Evolutionary conservation across 331 rosid species (phyloP).

Genomic region (Malus hybrid): DNA sequence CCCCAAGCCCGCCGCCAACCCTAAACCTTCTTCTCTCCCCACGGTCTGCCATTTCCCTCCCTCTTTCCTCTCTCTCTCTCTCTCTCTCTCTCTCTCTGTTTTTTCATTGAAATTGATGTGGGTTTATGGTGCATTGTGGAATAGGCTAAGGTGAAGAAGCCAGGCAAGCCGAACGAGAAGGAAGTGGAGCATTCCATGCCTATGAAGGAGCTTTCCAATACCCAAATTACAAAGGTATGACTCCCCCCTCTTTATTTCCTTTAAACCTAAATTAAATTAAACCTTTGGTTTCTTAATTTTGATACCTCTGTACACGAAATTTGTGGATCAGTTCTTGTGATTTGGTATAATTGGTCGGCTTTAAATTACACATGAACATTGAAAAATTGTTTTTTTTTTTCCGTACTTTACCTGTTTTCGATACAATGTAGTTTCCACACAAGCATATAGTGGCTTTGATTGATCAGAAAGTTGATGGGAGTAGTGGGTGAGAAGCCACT

Average conservation of each 20-base stretch:
- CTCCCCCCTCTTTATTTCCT: neutral
- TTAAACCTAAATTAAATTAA: neutral
- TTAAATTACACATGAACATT: neutral
- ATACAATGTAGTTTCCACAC: neutral
- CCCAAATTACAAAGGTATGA: conserved; percentile 15
- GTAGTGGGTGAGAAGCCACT: neutral
- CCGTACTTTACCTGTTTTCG: neutral
- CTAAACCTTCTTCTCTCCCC: neutral
- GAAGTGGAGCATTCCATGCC: conserved; percentile 1
- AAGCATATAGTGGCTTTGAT: neutral
- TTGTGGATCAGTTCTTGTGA: neutral
- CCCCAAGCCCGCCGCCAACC: neutral
- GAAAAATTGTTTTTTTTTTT: neutral
- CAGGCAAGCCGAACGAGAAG: conserved; percentile 9
- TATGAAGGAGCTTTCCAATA: conserved; percentile 15
- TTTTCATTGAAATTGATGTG: neutral
- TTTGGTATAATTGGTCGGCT: neutral
- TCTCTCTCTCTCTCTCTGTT: neutral
- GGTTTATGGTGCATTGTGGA: neutral
- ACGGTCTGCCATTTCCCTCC: neutral
- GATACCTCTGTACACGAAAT: neutral
- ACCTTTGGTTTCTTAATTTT: neutral
- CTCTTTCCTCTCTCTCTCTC: too few species aligned
- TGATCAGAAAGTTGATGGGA: neutral
- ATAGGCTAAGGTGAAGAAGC: conserved; percentile 1